Evolutionary conservation across 345 rosid species (phyloP).

Genomic region (Alliaria petiolata): DNA sequence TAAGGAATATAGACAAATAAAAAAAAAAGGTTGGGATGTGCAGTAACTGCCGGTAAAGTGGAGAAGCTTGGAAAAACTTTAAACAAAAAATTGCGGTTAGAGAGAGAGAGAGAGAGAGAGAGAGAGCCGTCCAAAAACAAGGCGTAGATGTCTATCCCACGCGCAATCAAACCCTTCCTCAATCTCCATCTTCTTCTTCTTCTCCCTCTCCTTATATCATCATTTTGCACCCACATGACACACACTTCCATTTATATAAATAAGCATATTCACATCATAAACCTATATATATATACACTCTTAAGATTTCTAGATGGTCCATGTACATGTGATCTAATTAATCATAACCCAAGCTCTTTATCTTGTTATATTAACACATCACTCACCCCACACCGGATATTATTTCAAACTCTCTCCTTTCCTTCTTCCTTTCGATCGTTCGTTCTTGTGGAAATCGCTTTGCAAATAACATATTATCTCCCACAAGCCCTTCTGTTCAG

Average conservation of each 20-base stretch:
- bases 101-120: constrained; percentile 25
- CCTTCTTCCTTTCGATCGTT: background rate
- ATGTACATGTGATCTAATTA: constrained; percentile 23
- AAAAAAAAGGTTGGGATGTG: constrained; percentile 8
- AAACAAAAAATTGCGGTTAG: constrained; percentile 52
- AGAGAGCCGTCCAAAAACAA: constrained; percentile 93
- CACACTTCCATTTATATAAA: constrained; percentile 27
- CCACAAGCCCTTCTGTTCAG: background rate
- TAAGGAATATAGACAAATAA: background rate
- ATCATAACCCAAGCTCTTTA: constrained; percentile 12
- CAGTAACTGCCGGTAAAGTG: constrained; percentile 32
- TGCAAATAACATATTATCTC: background rate
- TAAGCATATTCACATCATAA: constrained; percentile 8
- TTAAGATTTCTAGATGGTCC: constrained; percentile 26
- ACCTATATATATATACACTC: constrained; percentile 11
- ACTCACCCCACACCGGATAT: background rate
- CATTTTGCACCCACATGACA: constrained; percentile 23
- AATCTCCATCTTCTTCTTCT: constrained; percentile 22
- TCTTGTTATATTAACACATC: constrained; percentile 12
- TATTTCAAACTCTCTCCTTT: constrained; percentile 4
- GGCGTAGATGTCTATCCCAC: constrained; percentile 65
- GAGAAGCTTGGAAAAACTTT: constrained; percentile 38
- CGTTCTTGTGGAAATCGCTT: background rate
- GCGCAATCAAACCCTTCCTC: constrained; percentile 65
- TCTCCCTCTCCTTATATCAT: constrained; percentile 26